These are phyloP conservation scores for Bipolaris sorokiniana DNA, from an alignment of 2,329 filamentous ascomycete genomes.

Conservation along the genomic window DNA sequence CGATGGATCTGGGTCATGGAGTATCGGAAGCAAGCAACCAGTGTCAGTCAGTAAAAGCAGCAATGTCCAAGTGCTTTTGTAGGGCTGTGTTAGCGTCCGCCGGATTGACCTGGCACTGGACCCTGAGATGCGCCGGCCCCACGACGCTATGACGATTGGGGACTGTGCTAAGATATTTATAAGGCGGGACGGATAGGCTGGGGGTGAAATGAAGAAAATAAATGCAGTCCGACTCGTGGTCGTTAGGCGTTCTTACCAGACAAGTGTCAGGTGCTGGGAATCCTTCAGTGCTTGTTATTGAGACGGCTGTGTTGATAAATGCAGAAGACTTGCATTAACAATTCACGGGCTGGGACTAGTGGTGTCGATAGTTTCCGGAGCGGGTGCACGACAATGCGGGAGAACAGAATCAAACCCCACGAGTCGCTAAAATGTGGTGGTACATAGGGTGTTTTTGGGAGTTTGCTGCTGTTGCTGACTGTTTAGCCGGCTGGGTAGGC, in stretches of 20 bases:
- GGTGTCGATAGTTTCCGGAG: slow-evolving; percentile 3
- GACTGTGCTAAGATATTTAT: slow-evolving; percentile 2
- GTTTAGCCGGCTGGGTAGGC: slow-evolving; percentile 16
- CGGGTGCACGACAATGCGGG: neutral
- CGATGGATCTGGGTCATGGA: slow-evolving; percentile 1
- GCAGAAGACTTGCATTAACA: slow-evolving; percentile 20
- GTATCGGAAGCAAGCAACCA: neutral
- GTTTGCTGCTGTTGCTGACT: slow-evolving; percentile 1
- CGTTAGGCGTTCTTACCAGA: neutral
- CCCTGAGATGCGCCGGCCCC: slow-evolving; percentile 9
- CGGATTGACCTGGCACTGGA: slow-evolving; percentile 7
- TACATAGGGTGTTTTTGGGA: neutral
- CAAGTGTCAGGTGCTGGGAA: neutral
- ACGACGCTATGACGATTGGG: slow-evolving; percentile 6
- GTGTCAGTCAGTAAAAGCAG: neutral
- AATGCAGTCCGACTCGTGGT: neutral
- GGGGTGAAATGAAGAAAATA: neutral
- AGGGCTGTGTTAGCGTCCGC: slow-evolving; percentile 16
- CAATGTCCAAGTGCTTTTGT: neutral
- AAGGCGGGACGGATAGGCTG: neutral
- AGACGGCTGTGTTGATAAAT: neutral
- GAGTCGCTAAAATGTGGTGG: slow-evolving; percentile 17
- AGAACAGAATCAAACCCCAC: neutral
- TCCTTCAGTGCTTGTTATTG: neutral
- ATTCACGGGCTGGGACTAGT: slow-evolving; percentile 19